Evolutionary conservation across 179 eudicot species (phyloP).

Genomic region (Nepenthes alata): DNA sequence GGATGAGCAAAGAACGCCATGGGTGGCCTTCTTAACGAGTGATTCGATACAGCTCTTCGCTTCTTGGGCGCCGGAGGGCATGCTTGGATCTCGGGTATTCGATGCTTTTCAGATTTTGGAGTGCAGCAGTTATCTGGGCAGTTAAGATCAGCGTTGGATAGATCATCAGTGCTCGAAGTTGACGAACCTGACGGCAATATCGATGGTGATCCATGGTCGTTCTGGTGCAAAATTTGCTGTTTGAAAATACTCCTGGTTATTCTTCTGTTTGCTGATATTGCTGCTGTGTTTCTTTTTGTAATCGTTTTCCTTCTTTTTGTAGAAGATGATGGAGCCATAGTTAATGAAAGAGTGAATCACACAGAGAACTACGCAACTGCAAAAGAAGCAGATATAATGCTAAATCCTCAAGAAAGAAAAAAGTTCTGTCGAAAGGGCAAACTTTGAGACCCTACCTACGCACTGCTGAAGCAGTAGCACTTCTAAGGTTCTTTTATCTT

Average conservation of each 20-base stretch:
- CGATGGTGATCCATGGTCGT: neutral
- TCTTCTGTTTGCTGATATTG: conserved; percentile 11
- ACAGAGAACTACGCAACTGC: neutral
- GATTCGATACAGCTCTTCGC: conserved; percentile 6
- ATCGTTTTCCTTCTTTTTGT: conserved; percentile 7
- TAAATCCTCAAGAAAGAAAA: too few species aligned
- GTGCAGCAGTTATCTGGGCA: conserved; percentile 10
- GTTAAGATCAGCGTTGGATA: neutral
- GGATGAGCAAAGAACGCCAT: conserved; percentile 24
- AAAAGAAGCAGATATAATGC: too few species aligned
- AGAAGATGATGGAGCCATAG: conserved; percentile 22
- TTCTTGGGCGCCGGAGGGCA: conserved; percentile 39
- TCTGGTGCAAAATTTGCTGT: conserved; percentile 12
- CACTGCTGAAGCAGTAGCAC: too few species aligned
- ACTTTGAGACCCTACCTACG: neutral
- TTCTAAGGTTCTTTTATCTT: too few species aligned
- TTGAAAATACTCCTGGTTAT: conserved; percentile 33
- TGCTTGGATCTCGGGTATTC: conserved; percentile 24
- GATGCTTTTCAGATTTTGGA: conserved; percentile 23
- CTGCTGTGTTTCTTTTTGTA: conserved; percentile 2
- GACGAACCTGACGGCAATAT: neutral
- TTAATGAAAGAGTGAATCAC: neutral
- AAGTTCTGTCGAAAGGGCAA: too few species aligned
- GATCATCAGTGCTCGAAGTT: neutral
- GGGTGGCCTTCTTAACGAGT: conserved; percentile 2